phyloP scores from a whole-genome alignment of 1,139 yeast species.

The Zhuliangozyma parablackwelliae region DNA sequence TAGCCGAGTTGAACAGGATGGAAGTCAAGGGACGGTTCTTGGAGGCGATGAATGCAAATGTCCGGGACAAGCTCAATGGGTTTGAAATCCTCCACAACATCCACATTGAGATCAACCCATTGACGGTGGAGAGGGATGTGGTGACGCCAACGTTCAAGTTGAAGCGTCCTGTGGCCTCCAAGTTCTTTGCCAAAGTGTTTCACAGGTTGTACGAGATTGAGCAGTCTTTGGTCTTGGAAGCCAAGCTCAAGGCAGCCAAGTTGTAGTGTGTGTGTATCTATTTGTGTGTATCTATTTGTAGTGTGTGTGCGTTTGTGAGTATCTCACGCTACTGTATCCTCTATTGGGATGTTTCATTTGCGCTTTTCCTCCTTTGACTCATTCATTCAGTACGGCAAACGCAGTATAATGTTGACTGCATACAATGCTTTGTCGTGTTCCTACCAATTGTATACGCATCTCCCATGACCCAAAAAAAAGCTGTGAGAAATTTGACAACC shows the following conservation, averaged over 20 bases:
- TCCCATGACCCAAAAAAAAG: no score
- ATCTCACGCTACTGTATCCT: not conserved
- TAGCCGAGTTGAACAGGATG: slow-evolving; percentile 21
- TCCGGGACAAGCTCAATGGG: slow-evolving; percentile 20
- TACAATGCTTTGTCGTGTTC: no score
- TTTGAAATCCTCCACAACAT: slow-evolving; percentile 32
- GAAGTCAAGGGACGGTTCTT: slow-evolving; percentile 23
- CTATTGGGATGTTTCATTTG: no score
- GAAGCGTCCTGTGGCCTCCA: slow-evolving; percentile 27
- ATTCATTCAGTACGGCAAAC: no score
- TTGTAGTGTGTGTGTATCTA: not conserved
- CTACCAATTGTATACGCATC: no score
- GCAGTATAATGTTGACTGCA: no score
- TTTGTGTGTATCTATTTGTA: not conserved
- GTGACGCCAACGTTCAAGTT: slow-evolving; percentile 38
- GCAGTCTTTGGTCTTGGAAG: slow-evolving; percentile 12
- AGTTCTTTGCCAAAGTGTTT: slow-evolving; percentile 21
- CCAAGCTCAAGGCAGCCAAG: slow-evolving; percentile 7
- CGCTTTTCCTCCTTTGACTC: no score
- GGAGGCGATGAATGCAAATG: slow-evolving; percentile 20
- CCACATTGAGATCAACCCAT: slow-evolving; percentile 30
- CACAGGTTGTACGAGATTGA: slow-evolving; percentile 19
- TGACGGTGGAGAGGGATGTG: slow-evolving; percentile 34
- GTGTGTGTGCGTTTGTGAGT: not conserved
- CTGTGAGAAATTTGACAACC: no score